Evolutionary conservation across 1,284 basidiomycete species (phyloP), one percentile per base, ranked within the genome.

Genomic region (Rugosomyces carneus): DNA sequence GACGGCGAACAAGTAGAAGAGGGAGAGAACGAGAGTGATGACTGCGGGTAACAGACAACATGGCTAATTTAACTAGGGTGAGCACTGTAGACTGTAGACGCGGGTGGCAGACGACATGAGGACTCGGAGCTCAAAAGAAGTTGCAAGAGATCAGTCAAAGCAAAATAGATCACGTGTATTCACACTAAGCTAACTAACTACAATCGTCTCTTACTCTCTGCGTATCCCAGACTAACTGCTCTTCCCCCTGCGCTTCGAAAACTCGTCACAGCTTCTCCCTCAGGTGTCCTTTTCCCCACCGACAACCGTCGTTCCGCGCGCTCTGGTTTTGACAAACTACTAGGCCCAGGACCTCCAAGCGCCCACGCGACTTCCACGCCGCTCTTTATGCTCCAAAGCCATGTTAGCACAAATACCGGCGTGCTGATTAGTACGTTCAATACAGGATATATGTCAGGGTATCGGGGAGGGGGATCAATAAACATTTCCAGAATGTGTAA

Each of bases 401-500:
- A 88, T 29, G 76, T 70, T 15, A 89, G 63, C 4, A 69, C 73
- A 60, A 95, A 94, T 7, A 92, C 78, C 0, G 81, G 84, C 2
- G 85, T 87, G 58, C 81, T 80, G 37, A 94, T 61, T n/a, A 92
- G 73, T 2, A 93, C 83, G 60, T 94, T 95, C 27, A 93, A 68
- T 1, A 95, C 90, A 0, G 87, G 70, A 60, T 81, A 95, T 40
- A 96, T 63, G 60, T 96, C 91, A 0, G 93, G 93, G 55, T 92
- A 88, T 50, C 85, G 80, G 6, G 72, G 57, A 2, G 87, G 87
- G 15, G 89, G 79, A 1, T 69, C 46, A 29, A 87, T 45, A 6
- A 83, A 23, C 15, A 78, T 43, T 60, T 95, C 90, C 11, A 82
- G 58, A 7, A 78, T 2, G 57, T 94, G 90, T 5, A 93, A 62